Evolutionary conservation across 768 basidiomycete species (phyloP).

Genomic region (Cystobasidium ongulense): DNA sequence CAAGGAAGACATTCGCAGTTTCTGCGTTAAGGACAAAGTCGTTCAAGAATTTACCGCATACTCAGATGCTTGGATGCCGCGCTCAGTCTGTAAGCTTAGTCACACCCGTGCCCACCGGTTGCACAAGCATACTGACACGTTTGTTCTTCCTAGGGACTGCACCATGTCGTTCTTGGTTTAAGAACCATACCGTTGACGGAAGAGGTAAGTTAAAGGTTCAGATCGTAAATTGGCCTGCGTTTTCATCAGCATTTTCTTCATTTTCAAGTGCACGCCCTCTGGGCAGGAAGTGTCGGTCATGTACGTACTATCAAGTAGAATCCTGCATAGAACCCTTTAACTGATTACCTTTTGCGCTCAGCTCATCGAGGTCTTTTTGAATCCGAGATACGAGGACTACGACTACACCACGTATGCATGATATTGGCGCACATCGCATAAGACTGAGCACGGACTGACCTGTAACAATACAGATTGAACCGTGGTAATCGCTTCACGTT

Average conservation of each 20-base stretch:
- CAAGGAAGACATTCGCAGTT: slow-evolving; percentile 11
- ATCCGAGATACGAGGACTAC: slow-evolving; percentile 10
- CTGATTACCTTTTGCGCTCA: background rate
- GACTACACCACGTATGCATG: background rate
- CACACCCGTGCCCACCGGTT: too few species aligned
- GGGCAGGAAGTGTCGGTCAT: background rate
- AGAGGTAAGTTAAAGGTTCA: background rate
- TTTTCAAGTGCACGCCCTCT: background rate
- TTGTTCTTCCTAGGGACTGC: background rate
- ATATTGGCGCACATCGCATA: background rate
- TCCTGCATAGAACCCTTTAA: background rate
- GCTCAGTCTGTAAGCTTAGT: slow-evolving; percentile 1
- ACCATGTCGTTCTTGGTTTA: slow-evolving; percentile 14
- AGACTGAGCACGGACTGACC: background rate
- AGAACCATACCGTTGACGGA: slow-evolving; percentile 2
- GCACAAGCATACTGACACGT: background rate
- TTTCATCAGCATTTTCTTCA: background rate
- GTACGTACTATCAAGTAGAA: background rate
- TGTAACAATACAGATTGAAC: background rate
- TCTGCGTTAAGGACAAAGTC: slow-evolving; percentile 12
- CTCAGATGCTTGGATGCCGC: slow-evolving; percentile 15
- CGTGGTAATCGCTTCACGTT: background rate
- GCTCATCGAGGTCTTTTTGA: slow-evolving; percentile 4
- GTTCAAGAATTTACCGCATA: slow-evolving; percentile 6
- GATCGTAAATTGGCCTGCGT: background rate